phyloP scores from a whole-genome alignment of 495 filamentous ascomycete genomes.

The Hapsidospora chrysogenum region DNA sequence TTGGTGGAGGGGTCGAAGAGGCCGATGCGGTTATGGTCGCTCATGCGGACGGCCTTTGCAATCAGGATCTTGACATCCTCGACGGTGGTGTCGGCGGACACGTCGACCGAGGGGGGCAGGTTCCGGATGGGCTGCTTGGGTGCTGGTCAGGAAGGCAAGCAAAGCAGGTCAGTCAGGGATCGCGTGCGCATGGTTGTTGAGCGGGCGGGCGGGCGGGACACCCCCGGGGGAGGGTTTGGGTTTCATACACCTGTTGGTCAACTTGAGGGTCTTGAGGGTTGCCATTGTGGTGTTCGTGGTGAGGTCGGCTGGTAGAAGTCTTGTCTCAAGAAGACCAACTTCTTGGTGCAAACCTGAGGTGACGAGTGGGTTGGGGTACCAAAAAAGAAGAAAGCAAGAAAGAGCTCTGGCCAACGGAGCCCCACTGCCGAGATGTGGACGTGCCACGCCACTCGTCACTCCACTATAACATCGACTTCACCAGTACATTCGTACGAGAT shows the following conservation, averaged over 20 bases:
- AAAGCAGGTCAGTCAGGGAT: no score
- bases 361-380: no score
- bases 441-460: no score
- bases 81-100: conserved; percentile 41
- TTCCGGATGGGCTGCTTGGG: conserved; percentile 47
- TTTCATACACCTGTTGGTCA: conserved; percentile 15
- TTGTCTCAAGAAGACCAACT: no score
- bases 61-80: conserved; percentile 37
- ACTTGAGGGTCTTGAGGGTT: conserved; percentile 20
- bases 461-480: no score
- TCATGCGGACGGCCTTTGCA: conserved; percentile 23
- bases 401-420: no score
- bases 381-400: no score
- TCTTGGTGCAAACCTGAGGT: no score
- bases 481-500: no score
- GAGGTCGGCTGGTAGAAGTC: no score
- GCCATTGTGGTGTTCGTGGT: conserved; percentile 13
- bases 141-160: conserved; percentile 3
- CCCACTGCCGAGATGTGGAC: no score
- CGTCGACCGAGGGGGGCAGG: conserved; percentile 49
- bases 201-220: not conserved
- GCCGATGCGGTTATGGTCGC: conserved; percentile 46
- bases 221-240: no score
- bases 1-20: conserved; percentile 55
- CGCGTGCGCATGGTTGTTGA: not conserved